Conservation (phyloP, 2,329 filamentous ascomycete species). For the Penicillium frequentans region DNA sequence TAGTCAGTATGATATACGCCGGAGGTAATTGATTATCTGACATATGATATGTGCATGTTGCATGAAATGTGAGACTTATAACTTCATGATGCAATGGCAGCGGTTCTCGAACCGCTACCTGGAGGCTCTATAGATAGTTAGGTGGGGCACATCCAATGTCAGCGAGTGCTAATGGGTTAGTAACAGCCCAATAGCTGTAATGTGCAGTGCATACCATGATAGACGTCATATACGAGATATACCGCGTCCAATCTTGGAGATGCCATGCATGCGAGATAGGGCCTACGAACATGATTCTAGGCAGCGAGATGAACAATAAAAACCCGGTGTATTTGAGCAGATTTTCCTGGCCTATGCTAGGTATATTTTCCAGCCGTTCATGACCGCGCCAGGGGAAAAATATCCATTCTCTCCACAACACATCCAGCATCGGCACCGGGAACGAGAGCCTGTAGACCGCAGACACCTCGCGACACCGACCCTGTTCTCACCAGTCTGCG, state of each 20-base stretch:
- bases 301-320: slow-evolving; percentile 23
- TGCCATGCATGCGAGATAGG: not conserved
- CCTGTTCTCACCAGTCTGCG: slow-evolving; percentile 18
- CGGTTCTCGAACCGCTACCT: too few relatives aligned
- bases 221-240: not conserved
- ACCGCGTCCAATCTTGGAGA: not conserved
- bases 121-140: too few relatives aligned
- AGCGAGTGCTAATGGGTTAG: too few relatives aligned
- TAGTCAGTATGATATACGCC: too few relatives aligned
- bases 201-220: not conserved
- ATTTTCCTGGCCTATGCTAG: slow-evolving; percentile 36
- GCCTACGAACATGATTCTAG: not conserved
- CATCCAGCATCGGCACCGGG: slow-evolving; percentile 23
- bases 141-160: too few relatives aligned
- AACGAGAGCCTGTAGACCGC: slow-evolving; percentile 17
- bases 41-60: too few relatives aligned
- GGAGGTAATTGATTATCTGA: too few relatives aligned
- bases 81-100: too few relatives aligned
- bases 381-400: slow-evolving; percentile 27
- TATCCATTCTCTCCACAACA: slow-evolving; percentile 22
- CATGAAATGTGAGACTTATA: too few relatives aligned
- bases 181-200: not conserved
- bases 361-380: slow-evolving; percentile 29
- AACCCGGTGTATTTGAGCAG: slow-evolving; percentile 32
- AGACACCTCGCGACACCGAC: slow-evolving; percentile 18